These are phyloP conservation scores for Leptomonas pyrrhocoris DNA, from an alignment of 208 protist genomes.

Conservation along the genomic window DNA sequence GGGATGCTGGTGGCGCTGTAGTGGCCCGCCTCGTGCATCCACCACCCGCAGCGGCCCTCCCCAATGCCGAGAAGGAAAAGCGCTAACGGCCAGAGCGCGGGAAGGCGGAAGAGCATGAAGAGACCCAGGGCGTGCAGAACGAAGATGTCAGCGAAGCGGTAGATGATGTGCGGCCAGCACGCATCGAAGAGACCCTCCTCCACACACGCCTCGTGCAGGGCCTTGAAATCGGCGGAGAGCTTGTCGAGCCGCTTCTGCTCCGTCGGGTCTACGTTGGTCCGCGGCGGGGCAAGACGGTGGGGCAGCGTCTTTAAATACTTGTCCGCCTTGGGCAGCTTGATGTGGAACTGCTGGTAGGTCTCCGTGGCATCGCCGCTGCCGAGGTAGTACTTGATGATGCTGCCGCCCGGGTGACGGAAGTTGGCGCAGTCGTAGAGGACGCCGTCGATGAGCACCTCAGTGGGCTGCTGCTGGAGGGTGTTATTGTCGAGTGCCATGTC, in stretches of 20 bases:
- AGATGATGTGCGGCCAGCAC: slow-evolving; percentile 54
- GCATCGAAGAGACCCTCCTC: slow-evolving; percentile 69
- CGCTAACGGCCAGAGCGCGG: slow-evolving; percentile 43
- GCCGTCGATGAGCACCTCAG: slow-evolving; percentile 72
- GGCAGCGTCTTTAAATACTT: slow-evolving; percentile 59
- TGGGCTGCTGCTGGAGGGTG: slow-evolving; percentile 34
- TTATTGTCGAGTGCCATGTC: slow-evolving; percentile 10
- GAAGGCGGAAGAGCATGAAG: slow-evolving; percentile 54
- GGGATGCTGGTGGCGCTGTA: slow-evolving; percentile 66
- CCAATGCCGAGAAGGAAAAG: slow-evolving; percentile 60
- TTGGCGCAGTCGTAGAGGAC: slow-evolving; percentile 66
- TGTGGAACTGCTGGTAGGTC: slow-evolving; percentile 69
- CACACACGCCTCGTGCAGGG: slow-evolving; percentile 45
- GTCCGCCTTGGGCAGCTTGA: slow-evolving; percentile 51
- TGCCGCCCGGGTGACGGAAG: slow-evolving; percentile 74
- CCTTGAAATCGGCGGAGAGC: slow-evolving; percentile 59
- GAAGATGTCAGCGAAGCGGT: slow-evolving; percentile 65
- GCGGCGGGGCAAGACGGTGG: slow-evolving; percentile 40
- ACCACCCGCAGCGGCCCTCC: slow-evolving; percentile 80
- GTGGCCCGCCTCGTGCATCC: slow-evolving; percentile 83
- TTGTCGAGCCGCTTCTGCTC: slow-evolving; percentile 55
- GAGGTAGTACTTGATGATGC: slow-evolving; percentile 61
- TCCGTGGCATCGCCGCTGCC: slow-evolving; percentile 71
- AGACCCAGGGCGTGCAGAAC: slow-evolving; percentile 55
- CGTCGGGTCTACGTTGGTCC: slow-evolving; percentile 21